These are phyloP conservation scores for Ustilago bromivora DNA, from an alignment of 1,284 basidiomycete genomes.

Conservation along the genomic window DNA sequence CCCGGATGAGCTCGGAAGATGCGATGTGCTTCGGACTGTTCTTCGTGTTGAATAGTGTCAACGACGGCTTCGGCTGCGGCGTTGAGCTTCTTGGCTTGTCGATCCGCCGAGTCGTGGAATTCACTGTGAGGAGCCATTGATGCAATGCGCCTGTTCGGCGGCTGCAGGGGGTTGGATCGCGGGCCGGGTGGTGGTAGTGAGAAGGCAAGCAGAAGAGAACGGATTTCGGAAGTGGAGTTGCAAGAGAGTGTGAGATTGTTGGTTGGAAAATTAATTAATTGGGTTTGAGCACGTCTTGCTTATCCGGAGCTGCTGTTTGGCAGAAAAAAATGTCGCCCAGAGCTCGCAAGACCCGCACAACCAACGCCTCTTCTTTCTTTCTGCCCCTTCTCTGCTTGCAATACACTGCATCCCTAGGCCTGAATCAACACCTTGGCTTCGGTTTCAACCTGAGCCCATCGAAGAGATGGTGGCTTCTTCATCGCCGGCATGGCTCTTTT, in stretches of 20 bases:
- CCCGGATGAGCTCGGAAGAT: conserved; percentile 59
- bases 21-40: conserved; percentile 59
- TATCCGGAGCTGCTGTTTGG: background rate
- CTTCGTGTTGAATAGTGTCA: conserved; percentile 45
- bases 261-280: background rate
- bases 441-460: background rate
- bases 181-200: background rate
- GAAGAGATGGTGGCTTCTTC: background rate
- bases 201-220: background rate
- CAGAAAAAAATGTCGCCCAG: background rate
- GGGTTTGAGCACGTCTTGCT: background rate
- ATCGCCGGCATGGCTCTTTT: conserved; percentile 15
- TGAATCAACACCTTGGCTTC: no score
- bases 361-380: background rate
- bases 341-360: background rate
- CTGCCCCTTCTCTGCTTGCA: background rate
- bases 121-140: conserved; percentile 28
- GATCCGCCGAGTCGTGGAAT: background rate
- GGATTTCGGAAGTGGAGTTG: conserved; percentile 2
- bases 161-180: background rate
- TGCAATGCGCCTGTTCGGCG: background rate
- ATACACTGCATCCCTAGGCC: background rate
- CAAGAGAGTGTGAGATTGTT: background rate
- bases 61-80: conserved; percentile 28
- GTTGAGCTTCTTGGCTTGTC: conserved; percentile 33